A percentile compares a stretch with the other conserved stretches of the same genome.
These are phyloP conservation scores for Clonostachys solani DNA, from an alignment of 2,329 filamentous ascomycete species.

Conservation along the genomic window DNA sequence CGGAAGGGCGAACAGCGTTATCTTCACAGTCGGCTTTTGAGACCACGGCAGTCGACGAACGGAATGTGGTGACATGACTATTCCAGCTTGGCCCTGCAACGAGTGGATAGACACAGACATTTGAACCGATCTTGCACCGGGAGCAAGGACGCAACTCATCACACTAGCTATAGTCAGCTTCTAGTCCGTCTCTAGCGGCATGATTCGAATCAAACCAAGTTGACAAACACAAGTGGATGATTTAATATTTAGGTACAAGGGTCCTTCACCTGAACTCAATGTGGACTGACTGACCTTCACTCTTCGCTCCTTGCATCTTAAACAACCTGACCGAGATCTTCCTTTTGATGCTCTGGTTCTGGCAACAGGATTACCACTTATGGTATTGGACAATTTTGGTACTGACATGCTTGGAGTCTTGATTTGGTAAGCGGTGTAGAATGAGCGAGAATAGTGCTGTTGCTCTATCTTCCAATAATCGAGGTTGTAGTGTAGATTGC, in stretches of 20 bases:
- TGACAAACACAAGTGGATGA: too few species aligned
- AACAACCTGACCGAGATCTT: background rate
- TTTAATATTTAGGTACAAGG: background rate
- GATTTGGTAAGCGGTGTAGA: background rate
- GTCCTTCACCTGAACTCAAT: background rate
- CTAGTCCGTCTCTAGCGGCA: background rate
- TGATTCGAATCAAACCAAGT: too few species aligned
- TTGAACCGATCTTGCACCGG: background rate
- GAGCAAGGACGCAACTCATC: background rate
- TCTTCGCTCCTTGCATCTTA: background rate
- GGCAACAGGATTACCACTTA: background rate
- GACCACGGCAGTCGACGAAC: background rate
- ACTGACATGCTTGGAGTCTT: background rate
- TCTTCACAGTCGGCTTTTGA: background rate
- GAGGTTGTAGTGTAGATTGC: background rate
- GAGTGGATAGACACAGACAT: background rate
- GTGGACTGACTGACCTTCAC: background rate
- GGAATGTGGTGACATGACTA: background rate
- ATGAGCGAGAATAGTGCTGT: background rate
- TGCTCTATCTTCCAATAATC: background rate
- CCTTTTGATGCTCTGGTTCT: background rate
- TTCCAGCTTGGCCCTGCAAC: background rate
- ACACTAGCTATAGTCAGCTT: background rate
- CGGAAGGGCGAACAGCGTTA: background rate
- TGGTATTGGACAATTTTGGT: background rate